Conservation (phyloP, 2,329 filamentous ascomycete species). For the Setomelanomma holmii region DNA sequence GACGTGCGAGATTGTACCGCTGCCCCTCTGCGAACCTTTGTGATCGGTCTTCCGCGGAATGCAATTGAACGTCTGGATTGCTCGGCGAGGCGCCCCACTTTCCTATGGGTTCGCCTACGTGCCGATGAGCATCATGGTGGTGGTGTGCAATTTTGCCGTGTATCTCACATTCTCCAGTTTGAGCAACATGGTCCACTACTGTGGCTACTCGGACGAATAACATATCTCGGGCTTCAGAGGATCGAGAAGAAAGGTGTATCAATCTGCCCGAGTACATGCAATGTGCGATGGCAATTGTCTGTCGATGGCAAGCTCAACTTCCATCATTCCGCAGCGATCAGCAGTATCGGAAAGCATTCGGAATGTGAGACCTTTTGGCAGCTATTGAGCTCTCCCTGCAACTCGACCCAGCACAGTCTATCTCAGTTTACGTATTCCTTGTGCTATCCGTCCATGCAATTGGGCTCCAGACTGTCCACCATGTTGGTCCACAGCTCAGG, state of each 20-base stretch:
- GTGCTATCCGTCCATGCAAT: conserved; percentile 15
- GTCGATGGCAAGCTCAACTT: no score
- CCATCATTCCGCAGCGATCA: conserved; percentile 2
- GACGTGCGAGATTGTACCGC: conserved; percentile 35
- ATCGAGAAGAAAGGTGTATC: no score
- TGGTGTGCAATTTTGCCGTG: not conserved
- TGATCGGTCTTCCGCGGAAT: conserved; percentile 13
- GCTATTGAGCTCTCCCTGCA: conserved; percentile 5
- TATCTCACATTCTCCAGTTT: conserved; percentile 1
- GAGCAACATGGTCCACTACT: conserved; percentile 1
- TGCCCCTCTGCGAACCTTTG: conserved; percentile 19
- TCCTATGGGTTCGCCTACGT: conserved; percentile 1
- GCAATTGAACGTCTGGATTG: conserved; percentile 18
- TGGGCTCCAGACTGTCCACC: conserved; percentile 15
- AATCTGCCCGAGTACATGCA: no score
- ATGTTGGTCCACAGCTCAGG: conserved; percentile 13
- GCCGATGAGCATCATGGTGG: not conserved
- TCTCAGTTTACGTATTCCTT: conserved; percentile 27
- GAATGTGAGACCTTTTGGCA: conserved; percentile 19
- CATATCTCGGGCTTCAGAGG: not conserved
- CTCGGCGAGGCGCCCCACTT: conserved; percentile 16
- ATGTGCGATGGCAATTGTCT: no score
- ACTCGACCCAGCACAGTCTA: conserved; percentile 2
- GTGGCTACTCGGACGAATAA: not conserved
- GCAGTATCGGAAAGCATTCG: conserved; percentile 24